Evolutionary conservation across 1,139 yeast species (phyloP), one percentile per base, ranked within the genome.

Genomic region (Kluyveromyces sp.): DNA sequence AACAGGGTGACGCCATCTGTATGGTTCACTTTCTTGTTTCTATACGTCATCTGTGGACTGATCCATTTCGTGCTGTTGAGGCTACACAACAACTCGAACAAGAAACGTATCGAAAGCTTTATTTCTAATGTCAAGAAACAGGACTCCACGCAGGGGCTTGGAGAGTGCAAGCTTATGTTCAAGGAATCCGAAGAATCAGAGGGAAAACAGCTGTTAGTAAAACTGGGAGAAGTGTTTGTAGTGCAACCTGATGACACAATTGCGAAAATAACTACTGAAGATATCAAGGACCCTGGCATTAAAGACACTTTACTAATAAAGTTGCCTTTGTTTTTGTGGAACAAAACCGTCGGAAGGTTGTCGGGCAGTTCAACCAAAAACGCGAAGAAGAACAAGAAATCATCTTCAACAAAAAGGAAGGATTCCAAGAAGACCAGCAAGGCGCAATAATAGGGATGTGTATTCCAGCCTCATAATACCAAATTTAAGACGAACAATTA

Each of bases 171-270:
- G 46, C 40, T 60, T 42, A 30, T 54, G 43, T 63, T 57, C 47
- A 57, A 60, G 60, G 58, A 64, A 60, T 56, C 58, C 36, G 67
- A 71, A 28, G 67, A 66, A 17, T 65, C 61, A 33, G 66, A 68
- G 41, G 87, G 84, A 2, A 79, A 77, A 57, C 69, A 71, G 33
- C 81, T 88, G 52, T 53, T 77, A 36, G 83, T 88, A 2, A 75
- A 79, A 48, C 73, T 81, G 18, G 79, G 77, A 45, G 95, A 94
- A n/a, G 88, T 88, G 11, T 78, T 69, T 60, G 64, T 83, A 35
- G 62, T 78, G 15, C 87, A 83, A 48, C 64, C 65, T n/a, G 74
- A 71, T 33, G 74, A 70, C 9, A 53, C 48, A 1, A 67, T 67
- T 44, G 57, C 63, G 28, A 61, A 66, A 19, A 55, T 63, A 18